phyloP scores from a whole-genome alignment of 1,139 yeast species.

The Scheffersomyces segobiensis region DNA sequence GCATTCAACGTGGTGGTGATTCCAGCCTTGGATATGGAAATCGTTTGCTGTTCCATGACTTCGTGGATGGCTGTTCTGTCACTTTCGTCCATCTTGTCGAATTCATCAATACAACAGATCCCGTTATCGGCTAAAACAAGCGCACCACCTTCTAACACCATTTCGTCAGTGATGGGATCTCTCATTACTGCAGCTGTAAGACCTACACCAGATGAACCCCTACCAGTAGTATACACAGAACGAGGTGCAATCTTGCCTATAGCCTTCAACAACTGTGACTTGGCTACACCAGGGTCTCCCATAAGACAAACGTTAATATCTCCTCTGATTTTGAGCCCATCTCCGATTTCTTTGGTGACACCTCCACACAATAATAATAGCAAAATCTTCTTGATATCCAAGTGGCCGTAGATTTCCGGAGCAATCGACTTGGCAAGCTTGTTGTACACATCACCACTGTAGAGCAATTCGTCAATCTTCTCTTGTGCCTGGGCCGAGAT shows the following conservation, averaged over 20 bases:
- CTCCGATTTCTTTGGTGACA: constrained; percentile 91
- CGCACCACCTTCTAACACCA: constrained; percentile 99
- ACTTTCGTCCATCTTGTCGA: constrained; percentile 96
- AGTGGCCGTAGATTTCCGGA: constrained; percentile 95
- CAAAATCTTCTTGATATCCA: constrained; percentile 90
- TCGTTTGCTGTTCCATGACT: constrained; percentile 99
- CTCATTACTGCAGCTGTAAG: constrained; percentile 98
- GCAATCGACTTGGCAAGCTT: constrained; percentile 88
- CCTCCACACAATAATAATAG: constrained; percentile 88
- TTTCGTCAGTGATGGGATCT: constrained; percentile 97
- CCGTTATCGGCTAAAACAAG: constrained; percentile 97
- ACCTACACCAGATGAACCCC: constrained; percentile 99
- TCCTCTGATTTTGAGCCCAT: constrained; percentile 97
- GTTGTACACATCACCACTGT: constrained; percentile 72
- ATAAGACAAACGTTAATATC: constrained; percentile 93
- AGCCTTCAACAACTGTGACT: constrained; percentile 91
- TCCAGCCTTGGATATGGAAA: constrained; percentile 96
- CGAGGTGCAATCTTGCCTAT: constrained; percentile 94
- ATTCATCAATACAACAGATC: constrained; percentile 97
- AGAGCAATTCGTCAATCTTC: constrained; percentile 51
- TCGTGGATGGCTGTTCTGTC: constrained; percentile 99
- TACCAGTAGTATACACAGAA: constrained; percentile 96
- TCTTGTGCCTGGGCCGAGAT: constrained; percentile 57
- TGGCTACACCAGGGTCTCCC: constrained; percentile 99
- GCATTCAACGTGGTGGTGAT: constrained; percentile 96